phyloP scores from a whole-genome alignment of 2,329 filamentous ascomycete genomes.

The Penicillium griseofulvum region DNA sequence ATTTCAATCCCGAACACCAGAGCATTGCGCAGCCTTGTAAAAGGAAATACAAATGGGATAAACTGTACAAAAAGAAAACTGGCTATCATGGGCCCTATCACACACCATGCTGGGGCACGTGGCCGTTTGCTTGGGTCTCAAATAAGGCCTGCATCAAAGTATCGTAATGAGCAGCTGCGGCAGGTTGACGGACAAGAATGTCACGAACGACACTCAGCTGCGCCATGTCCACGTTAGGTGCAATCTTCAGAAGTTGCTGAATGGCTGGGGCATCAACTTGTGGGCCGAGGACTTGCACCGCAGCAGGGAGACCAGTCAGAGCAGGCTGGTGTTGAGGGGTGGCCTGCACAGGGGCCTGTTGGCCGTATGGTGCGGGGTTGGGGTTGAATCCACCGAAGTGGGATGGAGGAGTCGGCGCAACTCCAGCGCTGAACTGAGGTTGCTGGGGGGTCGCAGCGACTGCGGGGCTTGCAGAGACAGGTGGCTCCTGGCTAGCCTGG shows the following conservation, averaged over 20 bases:
- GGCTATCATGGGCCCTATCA: slow-evolving; percentile 14
- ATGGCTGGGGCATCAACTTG: slow-evolving; percentile 64
- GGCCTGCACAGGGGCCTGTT: slow-evolving; percentile 18
- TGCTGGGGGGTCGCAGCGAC: slow-evolving; percentile 31
- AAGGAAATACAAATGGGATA: slow-evolving; percentile 8
- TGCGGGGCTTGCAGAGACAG: slow-evolving; percentile 35
- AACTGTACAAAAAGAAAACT: slow-evolving; percentile 19
- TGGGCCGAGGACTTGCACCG: slow-evolving; percentile 62
- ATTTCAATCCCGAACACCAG: slow-evolving; percentile 14
- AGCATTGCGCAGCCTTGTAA: slow-evolving; percentile 8
- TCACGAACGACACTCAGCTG: slow-evolving; percentile 73
- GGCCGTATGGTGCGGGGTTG: slow-evolving; percentile 17
- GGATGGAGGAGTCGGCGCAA: slow-evolving; percentile 24
- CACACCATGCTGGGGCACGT: slow-evolving; percentile 21
- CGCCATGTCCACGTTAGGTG: slow-evolving; percentile 63
- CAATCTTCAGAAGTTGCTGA: slow-evolving; percentile 67
- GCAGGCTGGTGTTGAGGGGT: slow-evolving; percentile 26
- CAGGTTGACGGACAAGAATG: slow-evolving; percentile 65
- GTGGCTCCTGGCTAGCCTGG: slow-evolving; percentile 35
- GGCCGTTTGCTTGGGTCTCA: slow-evolving; percentile 35
- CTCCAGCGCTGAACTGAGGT: slow-evolving; percentile 26
- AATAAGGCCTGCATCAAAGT: slow-evolving; percentile 44
- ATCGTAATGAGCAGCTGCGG: slow-evolving; percentile 59
- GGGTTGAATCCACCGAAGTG: slow-evolving; percentile 17
- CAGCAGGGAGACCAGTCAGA: slow-evolving; percentile 54